Evolutionary conservation across 2,329 filamentous ascomycete genomes (phyloP).

Genomic region (Fusarium dimerum): DNA sequence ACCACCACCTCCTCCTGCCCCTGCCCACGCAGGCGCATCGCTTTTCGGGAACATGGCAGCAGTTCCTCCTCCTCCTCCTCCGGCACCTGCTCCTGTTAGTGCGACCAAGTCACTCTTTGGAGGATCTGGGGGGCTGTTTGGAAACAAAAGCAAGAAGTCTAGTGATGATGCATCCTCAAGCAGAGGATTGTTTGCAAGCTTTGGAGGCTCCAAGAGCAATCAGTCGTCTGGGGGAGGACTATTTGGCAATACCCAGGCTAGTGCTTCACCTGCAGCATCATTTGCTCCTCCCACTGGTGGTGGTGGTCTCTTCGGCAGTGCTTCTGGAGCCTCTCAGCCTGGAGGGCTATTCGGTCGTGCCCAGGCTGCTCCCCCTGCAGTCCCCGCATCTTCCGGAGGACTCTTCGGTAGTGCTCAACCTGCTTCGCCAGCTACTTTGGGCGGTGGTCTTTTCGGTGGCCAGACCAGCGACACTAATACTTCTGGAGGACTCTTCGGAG

Average conservation of each 20-base stretch:
- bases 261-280: not conserved
- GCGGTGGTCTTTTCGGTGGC: not conserved
- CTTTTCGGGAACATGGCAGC: too few relatives aligned
- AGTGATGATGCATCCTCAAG: too few relatives aligned
- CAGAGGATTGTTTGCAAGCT: too few relatives aligned
- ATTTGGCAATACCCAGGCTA: not conserved
- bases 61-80: not conserved
- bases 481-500: too few relatives aligned
- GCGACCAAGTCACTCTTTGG: not conserved
- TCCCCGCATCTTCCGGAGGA: not conserved
- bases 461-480: too few relatives aligned
- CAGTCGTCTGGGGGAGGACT: not conserved
- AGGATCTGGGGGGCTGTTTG: too few relatives aligned
- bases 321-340: not conserved
- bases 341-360: not conserved
- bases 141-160: too few relatives aligned
- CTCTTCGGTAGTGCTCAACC: not conserved
- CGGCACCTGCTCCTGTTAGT: not conserved
- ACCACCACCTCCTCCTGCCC: not conserved
- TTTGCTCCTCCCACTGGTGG: not conserved
- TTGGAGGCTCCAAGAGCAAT: too few relatives aligned
- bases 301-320: not conserved
- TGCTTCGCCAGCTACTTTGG: not conserved
- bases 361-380: not conserved
- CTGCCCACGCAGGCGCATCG: not conserved